Percentiles rank a stretch among this genome's conserved stretches.
Conservation (phyloP, 2,329 filamentous ascomycete genomes). For the Fusarium xyrophilum region DNA sequence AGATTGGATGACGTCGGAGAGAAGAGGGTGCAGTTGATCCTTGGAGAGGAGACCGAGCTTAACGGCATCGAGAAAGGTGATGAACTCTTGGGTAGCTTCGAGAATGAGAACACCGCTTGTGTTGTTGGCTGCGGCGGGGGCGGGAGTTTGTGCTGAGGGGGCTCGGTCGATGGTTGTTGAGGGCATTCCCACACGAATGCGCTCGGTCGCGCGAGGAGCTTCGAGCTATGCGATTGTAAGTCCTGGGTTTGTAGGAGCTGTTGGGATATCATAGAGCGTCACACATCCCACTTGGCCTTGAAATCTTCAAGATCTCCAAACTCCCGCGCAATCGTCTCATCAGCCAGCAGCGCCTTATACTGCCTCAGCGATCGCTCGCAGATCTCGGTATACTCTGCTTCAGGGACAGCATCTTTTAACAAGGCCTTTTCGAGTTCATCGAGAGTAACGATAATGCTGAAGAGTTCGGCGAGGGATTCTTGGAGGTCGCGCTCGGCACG, state of each 20-base stretch:
- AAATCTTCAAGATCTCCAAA: constrained; percentile 92
- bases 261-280: fast-evolving
- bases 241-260: fast-evolving
- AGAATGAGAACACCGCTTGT: constrained; percentile 74
- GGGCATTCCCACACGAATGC: constrained; percentile 89
- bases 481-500: constrained; percentile 90
- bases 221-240: constrained; percentile 69
- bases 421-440: constrained; percentile 97
- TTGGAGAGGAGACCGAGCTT: constrained; percentile 92
- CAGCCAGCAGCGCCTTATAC: constrained; percentile 91
- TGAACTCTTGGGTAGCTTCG: constrained; percentile 96
- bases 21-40: constrained; percentile 91
- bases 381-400: constrained; percentile 93
- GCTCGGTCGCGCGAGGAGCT: constrained; percentile 90
- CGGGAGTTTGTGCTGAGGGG: constrained; percentile 54
- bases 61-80: constrained; percentile 94
- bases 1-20: constrained; percentile 95
- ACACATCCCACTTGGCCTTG: constrained; percentile 89
- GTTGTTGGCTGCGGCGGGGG: constrained; percentile 54
- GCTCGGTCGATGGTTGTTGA: constrained; percentile 74
- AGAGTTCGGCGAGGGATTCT: constrained; percentile 95
- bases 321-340: constrained; percentile 86
- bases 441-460: constrained; percentile 94
- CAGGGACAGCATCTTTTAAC: constrained; percentile 90
- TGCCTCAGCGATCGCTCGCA: constrained; percentile 94